Evolutionary conservation across 2,329 filamentous ascomycete genomes (phyloP).

Genomic region (Tolypocladium capitatum): DNA sequence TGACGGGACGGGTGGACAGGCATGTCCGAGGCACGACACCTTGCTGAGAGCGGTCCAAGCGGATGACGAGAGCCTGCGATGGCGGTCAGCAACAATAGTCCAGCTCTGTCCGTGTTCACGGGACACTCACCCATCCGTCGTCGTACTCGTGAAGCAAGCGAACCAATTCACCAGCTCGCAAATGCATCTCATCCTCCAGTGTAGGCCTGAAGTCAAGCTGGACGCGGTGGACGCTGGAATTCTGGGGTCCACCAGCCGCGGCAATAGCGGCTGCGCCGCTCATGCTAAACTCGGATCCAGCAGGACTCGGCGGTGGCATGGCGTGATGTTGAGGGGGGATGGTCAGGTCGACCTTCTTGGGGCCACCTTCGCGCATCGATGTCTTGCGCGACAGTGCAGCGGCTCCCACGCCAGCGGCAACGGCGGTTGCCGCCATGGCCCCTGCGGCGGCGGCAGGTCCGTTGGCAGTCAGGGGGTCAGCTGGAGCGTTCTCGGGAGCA

Average conservation of each 20-base stretch:
- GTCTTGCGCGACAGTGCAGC: constrained; percentile 35
- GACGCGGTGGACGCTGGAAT: constrained; percentile 69
- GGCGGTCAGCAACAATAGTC: not conserved
- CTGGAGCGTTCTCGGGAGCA: not conserved
- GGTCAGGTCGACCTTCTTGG: constrained; percentile 41
- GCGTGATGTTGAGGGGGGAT: constrained; percentile 20
- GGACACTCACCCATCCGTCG: constrained; percentile 81
- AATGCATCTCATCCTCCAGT: constrained; percentile 79
- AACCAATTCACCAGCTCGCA: constrained; percentile 71
- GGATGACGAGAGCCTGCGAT: constrained; percentile 64
- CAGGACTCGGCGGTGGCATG: constrained; percentile 40
- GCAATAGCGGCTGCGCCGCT: constrained; percentile 44
- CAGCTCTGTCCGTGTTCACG: no score
- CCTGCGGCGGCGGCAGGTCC: constrained; percentile 21
- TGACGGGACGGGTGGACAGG: constrained; percentile 81
- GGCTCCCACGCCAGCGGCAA: constrained; percentile 23
- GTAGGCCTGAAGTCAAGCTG: constrained; percentile 90
- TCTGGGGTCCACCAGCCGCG: constrained; percentile 44
- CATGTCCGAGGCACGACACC: constrained; percentile 91
- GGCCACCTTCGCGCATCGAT: constrained; percentile 41
- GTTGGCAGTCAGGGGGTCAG: constrained; percentile 21
- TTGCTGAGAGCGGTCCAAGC: constrained; percentile 79
- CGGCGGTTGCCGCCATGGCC: constrained; percentile 13
- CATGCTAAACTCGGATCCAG: constrained; percentile 50
- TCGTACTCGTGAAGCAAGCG: constrained; percentile 91